Evolutionary conservation across 2,329 filamentous ascomycete genomes (phyloP), one percentile per base, ranked within the genome.

Genomic region (Cadophora sp.): DNA sequence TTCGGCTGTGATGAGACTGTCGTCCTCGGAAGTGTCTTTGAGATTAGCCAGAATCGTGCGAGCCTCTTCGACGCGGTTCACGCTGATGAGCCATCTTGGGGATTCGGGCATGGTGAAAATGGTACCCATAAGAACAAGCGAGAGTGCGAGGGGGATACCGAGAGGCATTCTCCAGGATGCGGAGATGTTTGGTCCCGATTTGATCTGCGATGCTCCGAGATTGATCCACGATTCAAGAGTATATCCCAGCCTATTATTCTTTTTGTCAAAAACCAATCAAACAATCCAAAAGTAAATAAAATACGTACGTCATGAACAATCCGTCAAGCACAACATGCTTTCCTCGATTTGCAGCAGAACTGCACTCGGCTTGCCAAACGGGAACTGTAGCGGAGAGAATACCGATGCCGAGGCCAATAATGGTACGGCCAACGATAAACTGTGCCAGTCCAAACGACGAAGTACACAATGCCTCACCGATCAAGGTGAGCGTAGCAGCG

Each of bases 141-240:
- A 79, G 41, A 79, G 77, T 11, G 70, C 22, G 9, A 78, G 73
- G 45, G 78, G 74, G 14, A 80, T 75, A 64, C 75, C 79, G 1
- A 80, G 73, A 1, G 79, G 77, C 11, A 78, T 74, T 33, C 78
- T 62, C 78, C 77, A 79, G 3, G 77, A 77, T 20, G 71, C 72
- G 1, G 76, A 69, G 8, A 70, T 62, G 55, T 72, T 72, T 11
- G 50, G 33, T n/a, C 64, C 64, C 13, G 27, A 36, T 67, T 74
- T 75, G 70, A 75, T 82, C 72, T 72, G 61, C 14, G 63, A 72
- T 50, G 82, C 82, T n/a, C 78, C 81, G 20, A 83, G 75, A 73
- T 83, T 78, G 68, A 83, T 79, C 81, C 81, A 83, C 13, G 79
- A 78, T 59, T 80, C 80, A 22, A 83, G 74, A 4, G 79, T 78